Evolutionary conservation across 805 yeast genomes (phyloP).

Genomic region (Saccharomycopsis lassenensis): DNA sequence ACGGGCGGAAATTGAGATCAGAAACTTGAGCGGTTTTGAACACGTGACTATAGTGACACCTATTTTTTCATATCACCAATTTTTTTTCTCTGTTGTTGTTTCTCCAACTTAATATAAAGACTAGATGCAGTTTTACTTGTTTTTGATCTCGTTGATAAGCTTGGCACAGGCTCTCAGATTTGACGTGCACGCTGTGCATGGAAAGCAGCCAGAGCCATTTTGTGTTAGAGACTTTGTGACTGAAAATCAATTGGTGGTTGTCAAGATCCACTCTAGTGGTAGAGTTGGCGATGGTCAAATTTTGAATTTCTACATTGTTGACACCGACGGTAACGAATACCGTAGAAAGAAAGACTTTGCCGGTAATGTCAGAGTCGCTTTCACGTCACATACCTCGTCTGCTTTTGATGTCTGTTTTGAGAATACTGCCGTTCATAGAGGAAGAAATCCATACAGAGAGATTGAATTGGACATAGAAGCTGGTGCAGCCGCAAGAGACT

Average conservation of each 20-base stretch:
- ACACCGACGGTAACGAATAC: constrained; percentile 77
- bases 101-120: not conserved
- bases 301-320: constrained; percentile 56
- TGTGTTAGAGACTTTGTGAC: constrained; percentile 90
- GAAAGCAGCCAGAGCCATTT: constrained; percentile 32
- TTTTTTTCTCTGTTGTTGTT: not conserved
- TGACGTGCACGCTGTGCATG: constrained; percentile 13
- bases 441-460: constrained; percentile 46
- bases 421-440: constrained; percentile 37
- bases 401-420: constrained; percentile 90
- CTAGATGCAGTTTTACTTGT: not conserved
- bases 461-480: constrained; percentile 87
- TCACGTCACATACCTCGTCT: constrained; percentile 72
- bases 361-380: constrained; percentile 64
- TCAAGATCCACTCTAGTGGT: constrained; percentile 68
- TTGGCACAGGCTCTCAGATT: constrained; percentile 14
- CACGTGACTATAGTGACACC: too few relatives aligned
- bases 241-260: constrained; percentile 80
- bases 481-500: constrained; percentile 95
- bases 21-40: too few relatives aligned
- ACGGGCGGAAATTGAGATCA: too few relatives aligned
- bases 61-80: too few relatives aligned
- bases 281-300: constrained; percentile 78
- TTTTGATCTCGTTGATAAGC: constrained; percentile 3
- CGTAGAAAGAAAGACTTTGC: constrained; percentile 67